Evolutionary conservation across 768 basidiomycete species (phyloP).

Genomic region (Krasilnikovozyma curviuscula): DNA sequence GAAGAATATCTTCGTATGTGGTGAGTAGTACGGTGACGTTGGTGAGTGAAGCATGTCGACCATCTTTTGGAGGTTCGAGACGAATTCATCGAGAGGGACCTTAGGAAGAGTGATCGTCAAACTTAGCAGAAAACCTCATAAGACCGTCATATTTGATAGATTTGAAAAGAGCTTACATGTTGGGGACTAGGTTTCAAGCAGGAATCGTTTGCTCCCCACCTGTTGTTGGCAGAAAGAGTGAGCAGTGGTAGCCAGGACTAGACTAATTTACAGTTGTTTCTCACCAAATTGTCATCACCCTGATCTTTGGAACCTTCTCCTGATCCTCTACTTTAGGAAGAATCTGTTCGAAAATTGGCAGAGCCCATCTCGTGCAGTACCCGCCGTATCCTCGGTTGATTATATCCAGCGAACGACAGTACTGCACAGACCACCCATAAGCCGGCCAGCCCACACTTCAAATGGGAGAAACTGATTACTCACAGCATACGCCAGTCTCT

Average conservation of each 20-base stretch:
- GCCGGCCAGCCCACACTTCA: too few relatives aligned
- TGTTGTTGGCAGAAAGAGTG: conserved; percentile 2
- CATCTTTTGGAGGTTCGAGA: conserved; percentile 43
- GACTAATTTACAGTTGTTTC: conserved; percentile 33
- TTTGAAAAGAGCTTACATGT: conserved; percentile 34
- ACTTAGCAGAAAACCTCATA: background rate
- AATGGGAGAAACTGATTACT: too few relatives aligned
- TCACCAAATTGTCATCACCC: conserved; percentile 69
- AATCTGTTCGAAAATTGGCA: conserved; percentile 60
- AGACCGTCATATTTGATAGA: background rate
- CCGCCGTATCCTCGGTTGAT: conserved; percentile 8
- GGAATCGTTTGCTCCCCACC: conserved; percentile 51
- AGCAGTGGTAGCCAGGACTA: background rate
- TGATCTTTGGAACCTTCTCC: conserved; percentile 38
- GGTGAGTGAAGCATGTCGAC: conserved; percentile 44
- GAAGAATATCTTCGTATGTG: conserved; percentile 53
- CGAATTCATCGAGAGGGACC: conserved; percentile 41
- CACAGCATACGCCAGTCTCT: too few relatives aligned
- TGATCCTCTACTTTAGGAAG: conserved; percentile 38
- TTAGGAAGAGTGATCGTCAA: background rate
- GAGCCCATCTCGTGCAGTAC: conserved; percentile 29
- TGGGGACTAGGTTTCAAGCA: conserved; percentile 45
- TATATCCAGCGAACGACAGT: conserved; percentile 10
- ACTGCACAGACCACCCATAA: too few relatives aligned
- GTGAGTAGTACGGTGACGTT: conserved; percentile 45